Base-by-base conservation (phyloP, 305 asterid genomes). In the Petunia hybrid region DNA sequence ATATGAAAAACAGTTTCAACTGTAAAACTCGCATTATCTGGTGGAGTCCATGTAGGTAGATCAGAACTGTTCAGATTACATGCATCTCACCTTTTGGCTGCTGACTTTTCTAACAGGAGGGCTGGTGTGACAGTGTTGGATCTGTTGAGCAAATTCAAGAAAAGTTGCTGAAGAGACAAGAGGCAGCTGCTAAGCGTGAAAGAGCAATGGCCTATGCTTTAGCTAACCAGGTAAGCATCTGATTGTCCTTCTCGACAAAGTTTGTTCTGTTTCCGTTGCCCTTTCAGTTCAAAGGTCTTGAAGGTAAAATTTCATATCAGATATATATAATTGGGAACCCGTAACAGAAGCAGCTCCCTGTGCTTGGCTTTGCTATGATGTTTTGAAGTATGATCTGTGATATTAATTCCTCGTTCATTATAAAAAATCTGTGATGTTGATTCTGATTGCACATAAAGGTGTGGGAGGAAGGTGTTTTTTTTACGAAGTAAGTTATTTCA, bases 141-240 rank as follows among this genome's bases (percentile, higher is more conserved):
- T 95, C 99, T 84, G 95, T 94, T 82, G 98, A 92, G 90, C 91
- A 95, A 82, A 92, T 95, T 83, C 98, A 95, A 86, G 91, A 94
- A 80, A 95, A 95, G 87, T 87, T 95, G 90, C 81, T 95, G 66
- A 94, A 91, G 86, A 91, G 99, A 88, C 94, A 95, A 83, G 98
- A 94, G 89, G 99, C 99, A 43, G 99, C 99, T 67, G 98, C 97
- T 62, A 95, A 95, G 89, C 98, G 99, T 73, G 99, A 95, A 90
- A 93, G 98, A 89, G 98, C 99, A 81, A 95, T 90, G 97, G 98
- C 99, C 46, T 95, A 95, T 88, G 98, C 99, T 87, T 85, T 95
- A 88, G 97, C 99, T 84, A 89, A 92, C 88, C 99, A 95, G 97
- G 99, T 94, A 81, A 70, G 67, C 40, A 8, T 41, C 78, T 78